These are phyloP conservation scores for Rubroboletus satanas DNA, from an alignment of 768 basidiomycete species.

Conservation along the genomic window DNA sequence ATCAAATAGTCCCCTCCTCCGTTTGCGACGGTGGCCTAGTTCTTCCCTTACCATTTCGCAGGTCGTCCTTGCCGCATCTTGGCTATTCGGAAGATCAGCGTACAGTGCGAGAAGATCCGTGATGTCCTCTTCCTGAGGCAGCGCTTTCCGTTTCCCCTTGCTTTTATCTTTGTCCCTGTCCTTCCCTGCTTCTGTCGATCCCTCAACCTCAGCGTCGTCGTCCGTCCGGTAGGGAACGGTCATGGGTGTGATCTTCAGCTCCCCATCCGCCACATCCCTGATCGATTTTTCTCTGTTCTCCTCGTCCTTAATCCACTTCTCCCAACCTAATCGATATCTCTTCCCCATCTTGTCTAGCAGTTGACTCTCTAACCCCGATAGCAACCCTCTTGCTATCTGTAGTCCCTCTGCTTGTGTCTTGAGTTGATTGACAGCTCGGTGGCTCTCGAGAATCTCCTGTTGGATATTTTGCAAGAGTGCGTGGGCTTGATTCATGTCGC, in stretches of 20 bases:
- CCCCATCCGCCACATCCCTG: constrained; percentile 58
- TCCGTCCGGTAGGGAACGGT: constrained; percentile 46
- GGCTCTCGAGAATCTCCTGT: constrained; percentile 84
- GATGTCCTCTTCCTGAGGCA: constrained; percentile 51
- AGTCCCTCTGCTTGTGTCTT: constrained; percentile 66
- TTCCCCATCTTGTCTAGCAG: constrained; percentile 74
- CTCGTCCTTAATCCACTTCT: constrained; percentile 89
- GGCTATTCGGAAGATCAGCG: constrained; percentile 53
- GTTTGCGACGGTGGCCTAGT: constrained; percentile 58
- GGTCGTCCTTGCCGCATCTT: constrained; percentile 46
- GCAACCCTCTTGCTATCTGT: constrained; percentile 50
- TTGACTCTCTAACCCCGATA: constrained; percentile 62
- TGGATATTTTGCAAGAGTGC: constrained; percentile 83
- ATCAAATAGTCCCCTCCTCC: constrained; percentile 70
- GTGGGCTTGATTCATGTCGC: constrained; percentile 86
- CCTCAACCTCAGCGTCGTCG: constrained; percentile 42
- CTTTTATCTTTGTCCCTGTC: constrained; percentile 43
- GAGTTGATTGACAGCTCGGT: constrained; percentile 68
- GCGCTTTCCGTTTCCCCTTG: constrained; percentile 55
- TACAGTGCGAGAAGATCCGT: constrained; percentile 61
- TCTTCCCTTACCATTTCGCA: constrained; percentile 66
- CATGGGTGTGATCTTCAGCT: constrained; percentile 44
- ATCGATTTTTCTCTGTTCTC: constrained; percentile 70
- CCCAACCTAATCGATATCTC: constrained; percentile 83
- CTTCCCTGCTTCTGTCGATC: constrained; percentile 32